Evolutionary conservation across 352 stramenopile genomes (phyloP).

Genomic region (Globisporangium polare): DNA sequence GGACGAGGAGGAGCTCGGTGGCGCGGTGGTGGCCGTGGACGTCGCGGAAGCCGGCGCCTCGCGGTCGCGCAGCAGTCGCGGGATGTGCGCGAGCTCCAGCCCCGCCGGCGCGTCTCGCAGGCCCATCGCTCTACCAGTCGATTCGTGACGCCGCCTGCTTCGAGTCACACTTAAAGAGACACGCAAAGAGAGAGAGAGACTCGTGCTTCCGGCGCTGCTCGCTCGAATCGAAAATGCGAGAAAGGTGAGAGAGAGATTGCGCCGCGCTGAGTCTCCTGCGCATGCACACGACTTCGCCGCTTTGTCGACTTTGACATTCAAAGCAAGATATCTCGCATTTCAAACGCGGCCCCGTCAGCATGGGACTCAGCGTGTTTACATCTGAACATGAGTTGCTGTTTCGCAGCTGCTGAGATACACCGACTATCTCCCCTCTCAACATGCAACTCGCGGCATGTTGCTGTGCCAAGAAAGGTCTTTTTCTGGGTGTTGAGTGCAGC

Average conservation of each 20-base stretch:
- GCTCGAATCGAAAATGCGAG: slow-evolving; percentile 5
- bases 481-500: too few species aligned
- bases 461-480: too few species aligned
- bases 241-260: slow-evolving; percentile 1
- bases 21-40: not conserved
- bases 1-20: not conserved
- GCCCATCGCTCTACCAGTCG: slow-evolving; percentile 5
- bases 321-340: not conserved
- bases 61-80: not conserved
- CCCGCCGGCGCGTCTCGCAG: slow-evolving; percentile 8
- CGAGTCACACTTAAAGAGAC: too few species aligned
- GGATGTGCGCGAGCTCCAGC: slow-evolving; percentile 11
- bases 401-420: too few species aligned
- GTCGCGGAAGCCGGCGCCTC: not conserved
- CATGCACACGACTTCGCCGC: not conserved
- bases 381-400: too few species aligned
- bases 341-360: too few species aligned
- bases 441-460: too few species aligned
- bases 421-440: too few species aligned
- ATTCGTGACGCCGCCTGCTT: not conserved
- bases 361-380: too few species aligned
- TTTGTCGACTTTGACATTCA: not conserved
- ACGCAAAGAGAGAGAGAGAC: too few species aligned
- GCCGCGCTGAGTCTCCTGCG: not conserved
- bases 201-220: too few species aligned